phyloP scores from a whole-genome alignment of 352 stramenopile genomes.

The Halophytophthora batemanensis region DNA sequence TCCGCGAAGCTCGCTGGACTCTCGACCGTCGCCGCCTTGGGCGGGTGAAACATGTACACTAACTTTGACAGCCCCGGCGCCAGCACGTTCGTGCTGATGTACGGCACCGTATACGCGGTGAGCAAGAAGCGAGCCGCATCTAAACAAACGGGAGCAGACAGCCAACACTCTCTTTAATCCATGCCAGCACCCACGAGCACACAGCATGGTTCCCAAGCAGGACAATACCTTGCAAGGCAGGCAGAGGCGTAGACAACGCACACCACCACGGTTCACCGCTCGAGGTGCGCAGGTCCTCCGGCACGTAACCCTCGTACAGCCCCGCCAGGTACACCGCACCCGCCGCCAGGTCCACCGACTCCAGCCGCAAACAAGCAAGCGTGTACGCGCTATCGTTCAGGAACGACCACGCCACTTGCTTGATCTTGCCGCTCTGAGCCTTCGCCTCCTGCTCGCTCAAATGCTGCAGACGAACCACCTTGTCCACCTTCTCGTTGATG shows the following conservation, averaged over 20 bases:
- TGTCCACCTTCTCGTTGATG: constrained; percentile 87
- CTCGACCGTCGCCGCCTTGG: constrained; percentile 35
- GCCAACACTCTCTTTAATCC: constrained; percentile 50
- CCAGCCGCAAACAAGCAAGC: constrained; percentile 70
- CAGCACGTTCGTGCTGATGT: constrained; percentile 77
- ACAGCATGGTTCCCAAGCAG: constrained; percentile 35
- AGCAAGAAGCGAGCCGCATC: constrained; percentile 78
- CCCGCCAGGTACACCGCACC: constrained; percentile 82
- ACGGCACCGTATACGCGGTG: constrained; percentile 71
- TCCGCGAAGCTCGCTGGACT: constrained; percentile 46
- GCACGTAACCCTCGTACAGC: constrained; percentile 81
- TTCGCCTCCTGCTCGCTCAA: constrained; percentile 52
- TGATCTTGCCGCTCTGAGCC: constrained; percentile 71
- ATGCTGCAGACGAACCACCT: constrained; percentile 62
- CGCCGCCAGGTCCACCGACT: constrained; percentile 66
- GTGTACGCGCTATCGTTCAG: constrained; percentile 89
- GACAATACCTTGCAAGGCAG: constrained; percentile 82
- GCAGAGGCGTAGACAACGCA: constrained; percentile 57
- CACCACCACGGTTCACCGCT: constrained; percentile 70
- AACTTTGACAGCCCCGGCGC: constrained; percentile 66
- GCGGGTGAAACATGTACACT: constrained; percentile 69
- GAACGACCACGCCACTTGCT: constrained; percentile 87
- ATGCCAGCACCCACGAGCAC: constrained; percentile 38
- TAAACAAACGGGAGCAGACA: constrained; percentile 63
- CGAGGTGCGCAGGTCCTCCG: constrained; percentile 47